Evolutionary conservation across 2,329 filamentous ascomycete species (phyloP).

Genomic region (Paramyrothecium roridum): DNA sequence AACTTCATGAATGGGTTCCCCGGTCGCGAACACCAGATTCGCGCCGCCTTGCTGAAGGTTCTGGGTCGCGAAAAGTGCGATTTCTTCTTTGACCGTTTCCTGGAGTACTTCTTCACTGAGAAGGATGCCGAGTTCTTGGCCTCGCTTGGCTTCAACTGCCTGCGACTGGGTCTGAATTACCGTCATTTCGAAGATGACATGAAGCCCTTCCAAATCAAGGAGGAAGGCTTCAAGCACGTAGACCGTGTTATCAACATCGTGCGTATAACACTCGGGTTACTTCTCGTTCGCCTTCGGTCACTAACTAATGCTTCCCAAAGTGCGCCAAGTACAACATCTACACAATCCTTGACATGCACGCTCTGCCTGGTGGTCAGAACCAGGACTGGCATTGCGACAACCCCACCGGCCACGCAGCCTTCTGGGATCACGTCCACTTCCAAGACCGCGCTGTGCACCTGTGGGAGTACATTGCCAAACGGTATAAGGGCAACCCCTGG

Average conservation of each 20-base stretch:
- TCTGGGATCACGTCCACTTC: slow-evolving; percentile 43
- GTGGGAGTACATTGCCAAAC: slow-evolving; percentile 36
- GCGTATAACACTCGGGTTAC: not conserved
- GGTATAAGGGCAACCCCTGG: slow-evolving; percentile 37
- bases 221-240: slow-evolving; percentile 45
- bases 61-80: slow-evolving; percentile 54
- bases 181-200: slow-evolving; percentile 51
- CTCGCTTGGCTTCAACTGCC: slow-evolving; percentile 51
- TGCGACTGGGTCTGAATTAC: slow-evolving; percentile 58
- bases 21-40: slow-evolving; percentile 53
- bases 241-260: slow-evolving; percentile 43
- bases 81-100: slow-evolving; percentile 57
- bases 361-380: slow-evolving; percentile 41
- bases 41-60: slow-evolving; percentile 47
- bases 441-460: slow-evolving; percentile 40
- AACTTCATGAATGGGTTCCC: slow-evolving; percentile 62
- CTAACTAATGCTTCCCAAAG: not conserved
- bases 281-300: not conserved
- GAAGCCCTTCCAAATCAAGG: slow-evolving; percentile 45
- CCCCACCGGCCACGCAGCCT: slow-evolving; percentile 33
- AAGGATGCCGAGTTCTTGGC: slow-evolving; percentile 56
- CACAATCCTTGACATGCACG: slow-evolving; percentile 41
- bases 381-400: slow-evolving; percentile 43
- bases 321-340: slow-evolving; percentile 39
- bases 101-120: slow-evolving; percentile 56